Percentiles rank a stretch among this genome's conserved stretches.
These are phyloP conservation scores for Fusarium duplospermum DNA, from an alignment of 2,329 filamentous ascomycete genomes.

Conservation along the genomic window DNA sequence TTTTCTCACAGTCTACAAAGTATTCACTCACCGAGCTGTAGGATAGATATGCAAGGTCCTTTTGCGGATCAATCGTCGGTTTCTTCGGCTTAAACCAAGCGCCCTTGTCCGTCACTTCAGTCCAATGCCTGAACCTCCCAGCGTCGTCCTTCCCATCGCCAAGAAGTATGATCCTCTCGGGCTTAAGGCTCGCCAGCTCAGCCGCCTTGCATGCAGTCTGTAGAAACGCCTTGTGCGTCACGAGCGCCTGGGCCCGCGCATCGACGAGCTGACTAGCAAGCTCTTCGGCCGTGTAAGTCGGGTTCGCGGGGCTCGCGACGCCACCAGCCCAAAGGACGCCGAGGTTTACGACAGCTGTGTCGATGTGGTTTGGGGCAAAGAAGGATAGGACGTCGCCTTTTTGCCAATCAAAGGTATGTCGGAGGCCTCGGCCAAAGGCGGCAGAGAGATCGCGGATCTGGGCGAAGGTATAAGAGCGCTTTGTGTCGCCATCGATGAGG, in stretches of 20 bases:
- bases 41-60: constrained; percentile 85
- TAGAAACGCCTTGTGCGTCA: constrained; percentile 78
- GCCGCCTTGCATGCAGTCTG: constrained; percentile 75
- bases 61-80: constrained; percentile 72
- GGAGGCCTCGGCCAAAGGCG: constrained; percentile 84
- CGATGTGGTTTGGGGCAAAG: constrained; percentile 88
- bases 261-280: constrained; percentile 87
- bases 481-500: constrained; percentile 79
- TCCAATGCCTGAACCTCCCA: constrained; percentile 74
- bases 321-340: constrained; percentile 88
- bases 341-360: constrained; percentile 81
- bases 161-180: constrained; percentile 79
- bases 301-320: constrained; percentile 86
- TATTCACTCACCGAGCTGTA: constrained; percentile 74
- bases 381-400: constrained; percentile 86
- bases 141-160: constrained; percentile 74
- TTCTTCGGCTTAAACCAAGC: constrained; percentile 64
- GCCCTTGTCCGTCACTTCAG: constrained; percentile 72
- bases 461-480: constrained; percentile 75
- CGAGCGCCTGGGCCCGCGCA: constrained; percentile 77
- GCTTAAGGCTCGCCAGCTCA: constrained; percentile 74
- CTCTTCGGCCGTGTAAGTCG: constrained; percentile 85
- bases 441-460: constrained; percentile 73
- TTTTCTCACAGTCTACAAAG: not conserved
- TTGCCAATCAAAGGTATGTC: constrained; percentile 79